Base-by-base conservation (phyloP, 805 yeast species). In the Saccharomyces mikatae region DNA sequence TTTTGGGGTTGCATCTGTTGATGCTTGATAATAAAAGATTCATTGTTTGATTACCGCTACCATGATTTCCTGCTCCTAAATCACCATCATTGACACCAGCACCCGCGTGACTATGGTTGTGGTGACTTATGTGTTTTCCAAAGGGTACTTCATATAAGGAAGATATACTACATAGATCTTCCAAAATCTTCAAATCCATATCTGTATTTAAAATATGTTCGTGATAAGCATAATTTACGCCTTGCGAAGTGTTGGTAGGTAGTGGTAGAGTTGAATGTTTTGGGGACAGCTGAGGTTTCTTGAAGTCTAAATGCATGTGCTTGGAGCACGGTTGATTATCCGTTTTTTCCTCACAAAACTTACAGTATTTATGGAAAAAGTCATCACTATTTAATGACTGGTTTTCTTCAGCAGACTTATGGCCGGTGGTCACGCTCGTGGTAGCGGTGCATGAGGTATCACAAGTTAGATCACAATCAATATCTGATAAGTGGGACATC, bases 281-380 rank as follows among this genome's bases (percentile, higher is more conserved):
- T 8, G 24, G 24, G 6, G 44, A 6, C 24, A 36, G 24, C 22
- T 36, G 44, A 36, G 44, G 44, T 36, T 17, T 22, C 44, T 36
- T n/a, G 22, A 22, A 36, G 5, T 17, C 44, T 17, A 36, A 21
- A 17, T 36, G 44, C 44, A 48, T 44, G n/a, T 26, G 32, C 9
- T 13, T 47, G 24, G 41, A 28, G 11, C 50, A 26, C 6, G 31
- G 36, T 41, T 46, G 36, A 26, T 52, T 53, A 14, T 54, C 47
- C 27, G 47, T 54, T 26, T 56, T 28, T 26, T 60, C 60, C 21
- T 65, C 67, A 56, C 74, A 72, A 28, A 61, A 60, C 46, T 63
- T 62, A 52, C 73, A 71, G 41, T 63, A 68, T 44, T 70, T 54
- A 50, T 71, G 75, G 52, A 71, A 70, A 36, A 68, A 57, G 46